phyloP scores from a whole-genome alignment of 1,284 basidiomycete species.

The Chondrostereum purpureum region DNA sequence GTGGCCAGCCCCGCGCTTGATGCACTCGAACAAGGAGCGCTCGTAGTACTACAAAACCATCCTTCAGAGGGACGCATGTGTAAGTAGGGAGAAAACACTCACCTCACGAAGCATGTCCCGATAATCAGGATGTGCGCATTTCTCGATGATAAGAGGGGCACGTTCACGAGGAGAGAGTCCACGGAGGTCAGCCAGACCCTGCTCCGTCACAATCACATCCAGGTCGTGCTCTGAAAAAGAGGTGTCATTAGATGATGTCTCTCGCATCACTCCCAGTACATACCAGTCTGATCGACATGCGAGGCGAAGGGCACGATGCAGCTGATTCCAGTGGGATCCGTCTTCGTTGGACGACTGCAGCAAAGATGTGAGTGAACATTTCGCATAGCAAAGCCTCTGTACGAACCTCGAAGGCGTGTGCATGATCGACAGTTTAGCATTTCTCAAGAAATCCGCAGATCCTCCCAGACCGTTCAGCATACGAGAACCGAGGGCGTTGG shows the following conservation, averaged over 20 bases:
- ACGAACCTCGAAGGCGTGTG: constrained; percentile 41
- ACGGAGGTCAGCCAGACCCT: constrained; percentile 45
- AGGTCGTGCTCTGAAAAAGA: constrained; percentile 35
- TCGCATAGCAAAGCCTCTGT: background rate
- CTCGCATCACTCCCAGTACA: constrained; percentile 9
- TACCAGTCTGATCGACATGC: constrained; percentile 44
- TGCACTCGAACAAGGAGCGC: constrained; percentile 37
- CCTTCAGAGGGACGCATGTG: background rate
- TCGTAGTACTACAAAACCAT: constrained; percentile 35
- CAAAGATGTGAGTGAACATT: background rate
- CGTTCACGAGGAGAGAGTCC: constrained; percentile 42
- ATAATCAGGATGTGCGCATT: constrained; percentile 47
- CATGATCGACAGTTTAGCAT: constrained; percentile 47
- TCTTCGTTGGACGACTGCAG: constrained; percentile 34
- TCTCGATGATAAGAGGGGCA: constrained; percentile 42
- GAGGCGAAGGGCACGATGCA: constrained; percentile 46
- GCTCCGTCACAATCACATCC: constrained; percentile 40
- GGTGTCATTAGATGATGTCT: no score
- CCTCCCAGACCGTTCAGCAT: constrained; percentile 50
- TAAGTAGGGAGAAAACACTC: constrained; percentile 7
- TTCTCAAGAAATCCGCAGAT: constrained; percentile 43
- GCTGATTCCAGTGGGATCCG: constrained; percentile 43
- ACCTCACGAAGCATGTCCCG: constrained; percentile 36
- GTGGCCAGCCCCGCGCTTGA: constrained; percentile 38
- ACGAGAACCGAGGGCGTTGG: constrained; percentile 35